Evolutionary conservation across 805 yeast genomes (phyloP).

Genomic region (Barnettozyma siamensis): DNA sequence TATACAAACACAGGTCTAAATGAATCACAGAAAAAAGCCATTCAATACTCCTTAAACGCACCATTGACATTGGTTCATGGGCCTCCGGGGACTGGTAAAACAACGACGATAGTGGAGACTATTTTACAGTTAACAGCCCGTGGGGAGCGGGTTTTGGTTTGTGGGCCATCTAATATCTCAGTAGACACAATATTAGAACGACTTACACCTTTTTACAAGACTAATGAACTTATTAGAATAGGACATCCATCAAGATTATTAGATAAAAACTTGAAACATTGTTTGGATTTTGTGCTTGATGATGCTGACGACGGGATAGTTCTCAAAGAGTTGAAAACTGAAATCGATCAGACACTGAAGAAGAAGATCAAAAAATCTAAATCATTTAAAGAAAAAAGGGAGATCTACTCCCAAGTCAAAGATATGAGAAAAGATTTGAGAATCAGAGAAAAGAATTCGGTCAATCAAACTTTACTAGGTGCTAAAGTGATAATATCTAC

Average conservation of each 20-base stretch:
- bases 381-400: slow-evolving; percentile 56
- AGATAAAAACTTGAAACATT: slow-evolving; percentile 56
- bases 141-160: slow-evolving; percentile 64
- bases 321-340: slow-evolving; percentile 60
- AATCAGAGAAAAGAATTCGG: slow-evolving; percentile 56
- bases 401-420: slow-evolving; percentile 64
- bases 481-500: slow-evolving; percentile 77
- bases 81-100: slow-evolving; percentile 79
- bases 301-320: slow-evolving; percentile 53
- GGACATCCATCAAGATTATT: slow-evolving; percentile 93
- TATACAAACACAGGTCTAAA: slow-evolving; percentile 26
- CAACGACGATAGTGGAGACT: slow-evolving; percentile 78
- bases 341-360: slow-evolving; percentile 54
- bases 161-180: slow-evolving; percentile 92
- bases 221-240: slow-evolving; percentile 60
- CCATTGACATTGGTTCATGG: slow-evolving; percentile 63
- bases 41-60: slow-evolving; percentile 56
- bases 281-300: slow-evolving; percentile 67
- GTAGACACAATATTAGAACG: slow-evolving; percentile 89
- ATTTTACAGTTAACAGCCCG: slow-evolving; percentile 63
- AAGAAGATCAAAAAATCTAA: slow-evolving; percentile 54
- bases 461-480: slow-evolving; percentile 48
- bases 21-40: slow-evolving; percentile 66
- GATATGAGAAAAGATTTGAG: slow-evolving; percentile 64
- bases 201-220: slow-evolving; percentile 34